These are phyloP conservation scores for Sporothrix pallida DNA, from an alignment of 2,329 filamentous ascomycete genomes.

Conservation along the genomic window DNA sequence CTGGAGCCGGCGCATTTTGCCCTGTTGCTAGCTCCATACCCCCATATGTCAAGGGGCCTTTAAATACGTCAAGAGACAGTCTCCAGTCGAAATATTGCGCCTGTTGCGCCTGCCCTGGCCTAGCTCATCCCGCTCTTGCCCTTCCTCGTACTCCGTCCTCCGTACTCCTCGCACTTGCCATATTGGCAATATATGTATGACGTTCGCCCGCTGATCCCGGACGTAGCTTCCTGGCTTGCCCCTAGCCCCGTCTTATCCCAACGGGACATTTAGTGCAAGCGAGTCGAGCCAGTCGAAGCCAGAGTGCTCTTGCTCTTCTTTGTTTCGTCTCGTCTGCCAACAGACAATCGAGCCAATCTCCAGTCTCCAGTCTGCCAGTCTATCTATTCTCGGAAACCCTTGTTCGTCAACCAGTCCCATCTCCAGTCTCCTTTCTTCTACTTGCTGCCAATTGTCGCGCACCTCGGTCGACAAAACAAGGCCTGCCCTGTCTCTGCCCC, in stretches of 20 bases:
- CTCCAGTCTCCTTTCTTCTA: slow-evolving; percentile 19
- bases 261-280: not conserved
- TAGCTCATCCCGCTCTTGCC: not conserved
- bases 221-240: slow-evolving; percentile 2
- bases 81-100: not conserved
- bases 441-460: slow-evolving; percentile 13
- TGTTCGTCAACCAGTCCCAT: not conserved
- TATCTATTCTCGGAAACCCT: not conserved
- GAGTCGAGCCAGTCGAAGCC: no score
- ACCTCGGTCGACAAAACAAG: slow-evolving; percentile 25
- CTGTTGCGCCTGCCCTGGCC: slow-evolving; percentile 5
- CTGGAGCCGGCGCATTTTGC: no score
- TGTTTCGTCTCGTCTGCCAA: not conserved
- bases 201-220: slow-evolving; percentile 26
- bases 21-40: not conserved
- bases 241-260: slow-evolving; percentile 11
- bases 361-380: not conserved
- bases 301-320: not conserved
- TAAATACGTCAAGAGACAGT: not conserved
- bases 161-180: not conserved
- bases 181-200: slow-evolving; percentile 19
- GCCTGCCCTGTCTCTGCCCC: slow-evolving; percentile 16
- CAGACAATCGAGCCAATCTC: not conserved
- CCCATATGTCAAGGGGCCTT: no score
- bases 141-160: slow-evolving; percentile 2